Conservation (phyloP, 768 basidiomycete species). For the Xanthoconium stramineum region DNA sequence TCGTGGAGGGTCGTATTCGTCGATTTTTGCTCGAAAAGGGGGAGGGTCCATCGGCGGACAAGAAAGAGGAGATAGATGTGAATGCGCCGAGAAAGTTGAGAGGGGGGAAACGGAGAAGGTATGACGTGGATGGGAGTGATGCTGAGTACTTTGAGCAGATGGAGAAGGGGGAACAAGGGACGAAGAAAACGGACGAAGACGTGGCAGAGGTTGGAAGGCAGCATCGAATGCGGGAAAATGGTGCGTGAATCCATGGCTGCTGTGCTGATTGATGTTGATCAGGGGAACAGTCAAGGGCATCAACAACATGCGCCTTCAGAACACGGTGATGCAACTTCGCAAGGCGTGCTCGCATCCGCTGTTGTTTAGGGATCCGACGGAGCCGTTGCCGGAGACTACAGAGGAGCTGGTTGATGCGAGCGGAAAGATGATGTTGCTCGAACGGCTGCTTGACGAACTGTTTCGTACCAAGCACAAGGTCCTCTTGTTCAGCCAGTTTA, state of each 20-base stretch:
- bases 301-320: slow-evolving; percentile 92
- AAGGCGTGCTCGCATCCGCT: slow-evolving; percentile 96
- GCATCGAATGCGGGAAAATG: slow-evolving; percentile 54
- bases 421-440: slow-evolving; percentile 97
- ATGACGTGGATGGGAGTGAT: slow-evolving; percentile 56
- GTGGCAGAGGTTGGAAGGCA: slow-evolving; percentile 54
- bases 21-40: slow-evolving; percentile 50
- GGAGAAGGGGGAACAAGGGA: slow-evolving; percentile 43
- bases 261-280: background rate
- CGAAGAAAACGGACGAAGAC: slow-evolving; percentile 39
- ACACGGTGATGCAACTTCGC: slow-evolving; percentile 94
- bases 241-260: slow-evolving; percentile 39
- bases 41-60: slow-evolving; percentile 18
- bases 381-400: slow-evolving; percentile 50
- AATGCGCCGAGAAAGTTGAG: slow-evolving; percentile 35
- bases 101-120: slow-evolving; percentile 41
- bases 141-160: slow-evolving; percentile 64
- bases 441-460: slow-evolving; percentile 79
- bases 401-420: slow-evolving; percentile 81
- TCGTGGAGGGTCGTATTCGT: slow-evolving; percentile 70
- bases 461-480: slow-evolving; percentile 82
- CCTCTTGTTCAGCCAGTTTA: slow-evolving; percentile 89
- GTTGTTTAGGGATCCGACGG: slow-evolving; percentile 56
- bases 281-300: slow-evolving; percentile 64
- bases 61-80: slow-evolving; percentile 28